Evolutionary conservation across 176 grass and related monocot genomes (phyloP), one percentile per base, ranked within the genome.

Genomic region (Echinochloa phyllopogon): DNA sequence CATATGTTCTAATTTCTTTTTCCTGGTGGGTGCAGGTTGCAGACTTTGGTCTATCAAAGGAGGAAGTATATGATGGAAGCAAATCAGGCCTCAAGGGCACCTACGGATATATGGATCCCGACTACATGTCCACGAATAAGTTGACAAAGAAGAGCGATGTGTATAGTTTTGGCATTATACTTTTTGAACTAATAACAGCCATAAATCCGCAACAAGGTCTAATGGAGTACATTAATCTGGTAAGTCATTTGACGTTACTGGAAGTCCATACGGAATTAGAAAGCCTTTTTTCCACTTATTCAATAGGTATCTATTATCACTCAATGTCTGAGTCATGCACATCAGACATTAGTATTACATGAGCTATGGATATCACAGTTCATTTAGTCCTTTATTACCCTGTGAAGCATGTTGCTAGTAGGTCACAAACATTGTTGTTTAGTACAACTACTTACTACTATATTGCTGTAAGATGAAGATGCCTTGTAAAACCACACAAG

Each of bases 101-200:
- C 49, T 99, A 94, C 65, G 93, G 96, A 75, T 99, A 99, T 80
- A 99, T 99, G 93, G 96, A 99, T 84, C 96, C 96, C 59, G 96
- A 96, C 80, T 99, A 96, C 69, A 94, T 96, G 88, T 92, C 91
- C 41, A 96, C 96, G 71, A 92, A 87, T 81, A 92, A 99, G 59
- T 88, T 96, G 71, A 99, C 96, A 65, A 99, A 96, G 87, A 99
- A 99, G 88, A 99, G 96, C 33, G 91, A 99, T 6, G 78, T 99
- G 39, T 96, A 96, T 80, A 96, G 92, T 70, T 99, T 99, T 27
- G 96, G 96, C 61, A 96, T 96, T 65, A 94, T 99, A 76, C 70
- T 99, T 81, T 96, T 99, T 57, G 96, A 99, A 85, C 88, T 99
- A 64, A 92, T 96, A 89, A 99, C 96, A 41, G 90, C 78, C 78